Evolutionary conservation across 2,329 filamentous ascomycete genomes (phyloP).

Genomic region (Chrysoporthe puriensis): DNA sequence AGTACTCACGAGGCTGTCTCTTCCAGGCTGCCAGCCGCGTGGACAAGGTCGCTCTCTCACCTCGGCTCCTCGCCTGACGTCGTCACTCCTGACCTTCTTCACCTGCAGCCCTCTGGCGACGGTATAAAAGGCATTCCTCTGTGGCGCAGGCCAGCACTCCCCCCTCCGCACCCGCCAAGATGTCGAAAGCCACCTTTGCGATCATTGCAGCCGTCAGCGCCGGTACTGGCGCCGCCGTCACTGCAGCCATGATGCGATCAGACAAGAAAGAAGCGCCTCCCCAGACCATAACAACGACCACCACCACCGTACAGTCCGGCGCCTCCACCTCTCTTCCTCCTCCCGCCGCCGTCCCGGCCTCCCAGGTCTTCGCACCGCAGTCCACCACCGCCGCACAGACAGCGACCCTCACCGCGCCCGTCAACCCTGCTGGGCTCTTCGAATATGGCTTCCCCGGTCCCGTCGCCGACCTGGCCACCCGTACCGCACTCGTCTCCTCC

Average conservation of each 20-base stretch:
- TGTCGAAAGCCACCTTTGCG: slow-evolving; percentile 80
- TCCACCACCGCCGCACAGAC: slow-evolving; percentile 34
- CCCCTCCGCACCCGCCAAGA: slow-evolving; percentile 43
- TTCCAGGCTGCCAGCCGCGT: slow-evolving; percentile 24
- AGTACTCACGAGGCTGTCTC: slow-evolving; percentile 25
- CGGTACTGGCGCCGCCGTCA: slow-evolving; percentile 75
- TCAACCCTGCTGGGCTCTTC: slow-evolving; percentile 77
- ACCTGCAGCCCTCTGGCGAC: background rate
- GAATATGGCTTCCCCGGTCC: slow-evolving; percentile 93
- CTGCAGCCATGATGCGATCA: slow-evolving; percentile 63
- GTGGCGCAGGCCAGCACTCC: too few species aligned
- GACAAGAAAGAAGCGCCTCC: slow-evolving; percentile 46
- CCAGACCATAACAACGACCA: slow-evolving; percentile 39
- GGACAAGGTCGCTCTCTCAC: slow-evolving; percentile 24
- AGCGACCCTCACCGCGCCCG: slow-evolving; percentile 47
- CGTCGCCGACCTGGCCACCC: slow-evolving; percentile 77
- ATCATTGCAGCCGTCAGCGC: slow-evolving; percentile 77
- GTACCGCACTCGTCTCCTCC: slow-evolving; percentile 78
- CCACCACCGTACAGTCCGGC: slow-evolving; percentile 37
- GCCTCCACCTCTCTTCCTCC: slow-evolving; percentile 36
- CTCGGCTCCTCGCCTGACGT: slow-evolving; percentile 26
- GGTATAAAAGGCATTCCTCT: slow-evolving; percentile 25
- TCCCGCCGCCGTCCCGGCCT: slow-evolving; percentile 56
- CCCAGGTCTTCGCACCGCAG: slow-evolving; percentile 54
- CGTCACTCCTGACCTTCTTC: slow-evolving; percentile 17